Evolutionary conservation across 2,329 filamentous ascomycete genomes (phyloP), one percentile per base, ranked within the genome.

Genomic region (Pseudogymnoascus sp.): DNA sequence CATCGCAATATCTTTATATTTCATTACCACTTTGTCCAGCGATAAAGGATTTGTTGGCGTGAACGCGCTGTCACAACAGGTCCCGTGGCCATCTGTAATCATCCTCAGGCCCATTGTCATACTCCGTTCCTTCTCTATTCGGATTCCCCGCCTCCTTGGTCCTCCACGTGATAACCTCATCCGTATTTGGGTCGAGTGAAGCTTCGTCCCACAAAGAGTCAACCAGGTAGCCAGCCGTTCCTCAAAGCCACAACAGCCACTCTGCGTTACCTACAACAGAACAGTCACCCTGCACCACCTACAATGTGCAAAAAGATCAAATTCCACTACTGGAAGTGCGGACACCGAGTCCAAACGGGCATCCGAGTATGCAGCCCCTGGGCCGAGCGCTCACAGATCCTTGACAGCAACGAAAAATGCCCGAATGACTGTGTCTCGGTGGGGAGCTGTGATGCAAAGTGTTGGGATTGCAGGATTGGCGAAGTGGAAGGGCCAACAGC

Each of bases 311-410:
- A 10, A 56, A 56, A 56, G 29, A 3, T 33, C 50, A 56, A 56
- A 21, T 4, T 13, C 29, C 17, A 56, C 29, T 56, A 33, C 50
- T 56, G 50, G 50, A 56, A 33, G 17, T 56, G 50, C 17, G 50
- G 29, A 1, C 50, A 56, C 29, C 50, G 50, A 56, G 7, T 56
- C 50, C 50, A 56, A 35, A 21, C 2, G 1, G 29, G 50, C n/a
- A 56, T 56, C 17, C 11, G 4, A 7, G 50, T 19, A 21, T 56
- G 50, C 50, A 56, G 50, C 50, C 50, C 50, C 29, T 56, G 50
- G 50, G 50, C 50, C 10, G 50, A 56, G 29, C 29, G 50, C 50
- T 56, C 50, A 10, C 50, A 35, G 50, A 56, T 56, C 50, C 50
- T 56, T n/a, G 50, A 56, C 50, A 17, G n/a, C n/a, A 35, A 56